Evolutionary conservation across 2,329 filamentous ascomycete genomes (phyloP).

Genomic region (Parastagonospora nodorum): DNA sequence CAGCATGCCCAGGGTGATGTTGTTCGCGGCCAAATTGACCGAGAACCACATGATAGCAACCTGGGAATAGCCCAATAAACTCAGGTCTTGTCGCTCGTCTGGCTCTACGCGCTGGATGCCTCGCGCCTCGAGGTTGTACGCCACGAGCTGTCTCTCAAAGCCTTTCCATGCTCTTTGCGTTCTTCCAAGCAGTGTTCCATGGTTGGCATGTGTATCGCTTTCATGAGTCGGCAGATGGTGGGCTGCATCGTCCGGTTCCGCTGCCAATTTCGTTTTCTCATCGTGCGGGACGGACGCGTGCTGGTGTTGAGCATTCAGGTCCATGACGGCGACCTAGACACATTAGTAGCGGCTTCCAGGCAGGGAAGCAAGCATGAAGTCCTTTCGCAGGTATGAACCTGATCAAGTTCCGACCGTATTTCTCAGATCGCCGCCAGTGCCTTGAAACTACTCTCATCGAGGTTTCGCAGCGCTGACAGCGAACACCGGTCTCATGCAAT

Average conservation of each 20-base stretch:
- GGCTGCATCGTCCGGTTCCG: conserved; percentile 16
- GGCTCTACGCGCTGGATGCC: conserved; percentile 64
- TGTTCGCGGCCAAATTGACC: conserved; percentile 67
- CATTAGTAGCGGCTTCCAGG: conserved; percentile 38
- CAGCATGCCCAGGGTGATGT: conserved; percentile 68
- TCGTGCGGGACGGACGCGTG: conserved; percentile 11
- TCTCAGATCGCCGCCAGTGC: conserved; percentile 51
- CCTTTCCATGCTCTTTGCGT: conserved; percentile 29
- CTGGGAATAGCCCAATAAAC: conserved; percentile 60
- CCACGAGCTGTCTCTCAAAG: conserved; percentile 50
- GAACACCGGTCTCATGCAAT: conserved; percentile 48
- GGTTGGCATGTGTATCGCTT: not conserved
- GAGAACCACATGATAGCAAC: conserved; percentile 65
- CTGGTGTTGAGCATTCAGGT: conserved; percentile 8
- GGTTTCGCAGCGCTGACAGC: conserved; percentile 7
- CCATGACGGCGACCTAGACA: conserved; percentile 37
- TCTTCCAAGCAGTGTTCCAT: conserved; percentile 8
- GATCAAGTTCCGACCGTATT: conserved; percentile 61
- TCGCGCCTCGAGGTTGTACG: conserved; percentile 63
- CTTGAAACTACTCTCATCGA: not conserved
- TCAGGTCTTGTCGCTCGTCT: conserved; percentile 59
- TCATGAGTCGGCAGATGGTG: conserved; percentile 22
- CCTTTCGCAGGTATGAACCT: conserved; percentile 60
- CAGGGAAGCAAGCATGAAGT: conserved; percentile 53
- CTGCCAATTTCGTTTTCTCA: conserved; percentile 33